Conservation (phyloP, 352 stramenopile species). For the Globisporangium cylindrosporum region DNA sequence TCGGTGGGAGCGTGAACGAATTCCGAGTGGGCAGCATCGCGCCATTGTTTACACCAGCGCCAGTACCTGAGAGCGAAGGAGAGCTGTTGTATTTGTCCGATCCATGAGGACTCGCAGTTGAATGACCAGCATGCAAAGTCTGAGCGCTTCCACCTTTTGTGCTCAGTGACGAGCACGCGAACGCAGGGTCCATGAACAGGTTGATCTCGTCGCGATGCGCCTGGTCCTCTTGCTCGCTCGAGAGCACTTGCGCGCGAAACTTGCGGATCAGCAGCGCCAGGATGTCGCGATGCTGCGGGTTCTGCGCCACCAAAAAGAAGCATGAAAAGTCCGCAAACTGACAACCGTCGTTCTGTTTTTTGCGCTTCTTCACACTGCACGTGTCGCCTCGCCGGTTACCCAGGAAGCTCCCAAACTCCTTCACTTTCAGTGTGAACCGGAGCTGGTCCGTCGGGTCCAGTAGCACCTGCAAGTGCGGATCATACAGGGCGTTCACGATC, state of each 20-base stretch:
- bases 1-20: constrained; percentile 8
- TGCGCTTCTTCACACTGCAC: constrained; percentile 55
- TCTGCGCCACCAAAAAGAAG: constrained; percentile 77
- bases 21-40: constrained; percentile 2
- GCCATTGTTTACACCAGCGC: background rate
- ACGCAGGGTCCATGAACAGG: constrained; percentile 72
- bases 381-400: constrained; percentile 53
- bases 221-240: constrained; percentile 47
- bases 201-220: constrained; percentile 61
- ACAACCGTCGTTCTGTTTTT: background rate
- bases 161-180: constrained; percentile 19
- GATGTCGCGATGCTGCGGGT: constrained; percentile 77
- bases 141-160: background rate
- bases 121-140: constrained; percentile 2
- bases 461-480: constrained; percentile 64
- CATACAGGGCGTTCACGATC: constrained; percentile 49
- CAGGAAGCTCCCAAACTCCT: constrained; percentile 72
- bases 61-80: constrained; percentile 1
- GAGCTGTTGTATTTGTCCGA: background rate
- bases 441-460: constrained; percentile 62
- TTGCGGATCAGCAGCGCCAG: constrained; percentile 64
- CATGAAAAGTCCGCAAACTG: constrained; percentile 55
- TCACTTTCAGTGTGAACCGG: constrained; percentile 74
- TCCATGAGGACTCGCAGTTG: constrained; percentile 1
- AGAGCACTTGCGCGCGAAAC: constrained; percentile 57